These are phyloP conservation scores for Lenzites betulinus DNA, from an alignment of 768 basidiomycete species.

Conservation along the genomic window DNA sequence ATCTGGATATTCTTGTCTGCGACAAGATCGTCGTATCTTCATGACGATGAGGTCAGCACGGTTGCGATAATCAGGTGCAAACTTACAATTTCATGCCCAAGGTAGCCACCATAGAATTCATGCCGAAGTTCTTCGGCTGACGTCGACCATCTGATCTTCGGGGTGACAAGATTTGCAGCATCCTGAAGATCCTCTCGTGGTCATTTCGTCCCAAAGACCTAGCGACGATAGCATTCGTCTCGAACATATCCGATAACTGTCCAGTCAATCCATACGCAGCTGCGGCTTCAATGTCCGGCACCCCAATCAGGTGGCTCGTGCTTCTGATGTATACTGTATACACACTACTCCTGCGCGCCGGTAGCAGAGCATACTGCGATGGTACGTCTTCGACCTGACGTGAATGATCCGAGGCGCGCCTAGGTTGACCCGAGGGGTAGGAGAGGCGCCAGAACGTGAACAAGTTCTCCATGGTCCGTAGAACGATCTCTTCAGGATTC, in stretches of 20 bases:
- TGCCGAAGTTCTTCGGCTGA: neutral
- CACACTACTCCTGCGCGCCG: conserved; percentile 56
- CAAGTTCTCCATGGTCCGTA: conserved; percentile 79
- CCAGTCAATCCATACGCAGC: conserved; percentile 56
- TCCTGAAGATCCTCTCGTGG: conserved; percentile 70
- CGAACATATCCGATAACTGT: conserved; percentile 52
- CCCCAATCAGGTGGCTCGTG: conserved; percentile 49
- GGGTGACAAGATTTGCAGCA: conserved; percentile 51
- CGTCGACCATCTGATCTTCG: neutral
- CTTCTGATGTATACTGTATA: conserved; percentile 61
- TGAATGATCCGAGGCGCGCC: conserved; percentile 42
- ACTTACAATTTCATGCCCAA: conserved; percentile 33
- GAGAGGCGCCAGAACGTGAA: conserved; percentile 41
- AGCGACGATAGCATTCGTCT: conserved; percentile 62
- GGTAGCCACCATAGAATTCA: conserved; percentile 23
- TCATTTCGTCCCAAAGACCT: conserved; percentile 59
- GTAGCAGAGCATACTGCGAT: conserved; percentile 45
- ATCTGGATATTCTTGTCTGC: conserved; percentile 71
- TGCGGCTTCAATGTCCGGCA: conserved; percentile 57
- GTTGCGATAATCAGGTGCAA: neutral
- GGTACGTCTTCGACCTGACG: conserved; percentile 43
- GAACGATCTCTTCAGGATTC: conserved; percentile 61
- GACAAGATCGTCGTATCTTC: conserved; percentile 47
- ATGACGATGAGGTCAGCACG: neutral
- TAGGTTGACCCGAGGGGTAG: conserved; percentile 18